These are phyloP conservation scores for Plasmodium sp. DNA, from an alignment of 169 alveolate genomes.

Conservation along the genomic window DNA sequence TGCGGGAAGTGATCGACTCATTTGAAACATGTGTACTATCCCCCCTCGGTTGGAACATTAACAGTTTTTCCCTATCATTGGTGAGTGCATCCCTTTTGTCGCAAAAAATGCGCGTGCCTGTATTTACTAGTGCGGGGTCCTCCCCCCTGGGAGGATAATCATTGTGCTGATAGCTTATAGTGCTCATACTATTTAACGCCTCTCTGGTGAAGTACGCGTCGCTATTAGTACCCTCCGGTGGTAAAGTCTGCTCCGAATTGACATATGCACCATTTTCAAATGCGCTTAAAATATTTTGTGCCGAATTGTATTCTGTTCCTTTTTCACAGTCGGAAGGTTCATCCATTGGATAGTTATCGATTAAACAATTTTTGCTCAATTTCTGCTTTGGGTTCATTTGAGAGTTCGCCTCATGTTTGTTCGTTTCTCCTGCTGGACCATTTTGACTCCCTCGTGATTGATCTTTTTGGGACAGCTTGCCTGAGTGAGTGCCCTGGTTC, in stretches of 20 bases:
- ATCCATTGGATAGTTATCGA: not conserved
- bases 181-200: not conserved
- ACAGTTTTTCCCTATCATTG: not conserved
- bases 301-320: constrained; percentile 12
- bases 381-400: not conserved
- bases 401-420: not conserved
- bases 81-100: not conserved
- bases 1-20: not conserved
- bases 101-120: not conserved
- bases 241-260: constrained; percentile 8
- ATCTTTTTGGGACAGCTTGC: not conserved
- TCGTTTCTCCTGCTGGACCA: not conserved
- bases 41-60: not conserved
- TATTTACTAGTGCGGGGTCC: not conserved
- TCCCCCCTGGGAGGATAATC: not conserved
- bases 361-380: not conserved
- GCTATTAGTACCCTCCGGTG: not conserved
- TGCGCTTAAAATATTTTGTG: constrained; percentile 25
- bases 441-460: not conserved
- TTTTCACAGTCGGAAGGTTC: not conserved
- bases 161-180: not conserved
- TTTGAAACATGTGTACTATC: not conserved
- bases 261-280: constrained; percentile 2
- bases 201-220: not conserved
- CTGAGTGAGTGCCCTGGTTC: not conserved